Percentiles rank a stretch among this genome's conserved stretches.
Evolutionary conservation across 768 basidiomycete genomes (phyloP).

Genomic region (Amyloporia xantha): DNA sequence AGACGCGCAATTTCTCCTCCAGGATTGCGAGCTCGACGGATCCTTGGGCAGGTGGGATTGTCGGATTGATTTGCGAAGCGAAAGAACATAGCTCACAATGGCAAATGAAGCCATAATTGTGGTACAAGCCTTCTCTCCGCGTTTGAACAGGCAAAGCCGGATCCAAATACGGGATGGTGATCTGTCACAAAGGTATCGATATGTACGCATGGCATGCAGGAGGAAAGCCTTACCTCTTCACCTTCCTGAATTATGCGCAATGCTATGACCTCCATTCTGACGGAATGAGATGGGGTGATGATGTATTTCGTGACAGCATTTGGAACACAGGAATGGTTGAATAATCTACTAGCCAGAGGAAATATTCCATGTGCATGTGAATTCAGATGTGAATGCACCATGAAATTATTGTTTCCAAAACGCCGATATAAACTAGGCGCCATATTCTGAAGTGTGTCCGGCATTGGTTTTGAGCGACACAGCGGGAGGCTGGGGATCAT

Average conservation of each 20-base stretch:
- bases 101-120: slow-evolving; percentile 67
- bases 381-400: slow-evolving; percentile 64
- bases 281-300: slow-evolving; percentile 30
- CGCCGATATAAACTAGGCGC: slow-evolving; percentile 41
- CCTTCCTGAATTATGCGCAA: slow-evolving; percentile 47
- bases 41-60: slow-evolving; percentile 33
- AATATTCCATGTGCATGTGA: slow-evolving; percentile 71
- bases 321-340: slow-evolving; percentile 79
- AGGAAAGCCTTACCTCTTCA: slow-evolving; percentile 59
- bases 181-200: slow-evolving; percentile 31
- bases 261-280: slow-evolving; percentile 59
- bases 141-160: slow-evolving; percentile 58
- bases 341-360: slow-evolving; percentile 68
- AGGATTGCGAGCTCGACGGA: slow-evolving; percentile 5
- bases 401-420: slow-evolving; percentile 80
- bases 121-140: slow-evolving; percentile 49
- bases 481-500: background rate
- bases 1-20: slow-evolving; percentile 29
- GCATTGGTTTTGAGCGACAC: background rate
- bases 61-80: slow-evolving; percentile 29
- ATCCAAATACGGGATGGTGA: slow-evolving; percentile 72
- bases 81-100: slow-evolving; percentile 50
- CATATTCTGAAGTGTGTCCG: background rate
- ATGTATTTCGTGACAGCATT: slow-evolving; percentile 62
- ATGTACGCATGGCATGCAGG: slow-evolving; percentile 5